phyloP scores from a whole-genome alignment of 331 rosid genomes.

The Malus hybrid region DNA sequence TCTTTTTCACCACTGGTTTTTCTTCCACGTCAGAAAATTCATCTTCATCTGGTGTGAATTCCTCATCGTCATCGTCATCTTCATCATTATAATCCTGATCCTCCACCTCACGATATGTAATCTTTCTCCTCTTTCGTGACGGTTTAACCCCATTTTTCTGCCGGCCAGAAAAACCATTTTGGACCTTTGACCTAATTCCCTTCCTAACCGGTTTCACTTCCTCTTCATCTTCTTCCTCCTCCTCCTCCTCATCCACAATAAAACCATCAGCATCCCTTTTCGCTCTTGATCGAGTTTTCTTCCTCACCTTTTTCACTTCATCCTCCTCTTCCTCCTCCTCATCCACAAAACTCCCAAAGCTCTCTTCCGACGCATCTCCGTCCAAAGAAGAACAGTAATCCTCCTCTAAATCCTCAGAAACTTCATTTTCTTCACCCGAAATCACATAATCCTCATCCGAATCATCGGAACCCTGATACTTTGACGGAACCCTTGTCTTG shows the following conservation, averaged over 20 bases:
- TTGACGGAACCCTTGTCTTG: slow-evolving; percentile 30
- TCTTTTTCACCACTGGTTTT: slow-evolving; percentile 31
- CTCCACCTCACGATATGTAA: slow-evolving; percentile 10
- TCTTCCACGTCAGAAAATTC: slow-evolving; percentile 58
- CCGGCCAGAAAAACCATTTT: background rate
- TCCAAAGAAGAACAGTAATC: slow-evolving; percentile 47
- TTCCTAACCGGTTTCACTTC: slow-evolving; percentile 10
- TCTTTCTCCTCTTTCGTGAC: slow-evolving; percentile 30
- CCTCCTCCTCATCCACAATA: slow-evolving; percentile 19
- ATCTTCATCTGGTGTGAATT: slow-evolving; percentile 60
- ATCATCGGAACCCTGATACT: slow-evolving; percentile 54
- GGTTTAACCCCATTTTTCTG: slow-evolving; percentile 21
- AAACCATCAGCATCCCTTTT: slow-evolving; percentile 3
- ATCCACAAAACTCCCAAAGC: slow-evolving; percentile 32
- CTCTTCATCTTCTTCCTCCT: slow-evolving; percentile 11
- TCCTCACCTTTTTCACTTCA: slow-evolving; percentile 15
- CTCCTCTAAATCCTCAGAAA: slow-evolving; percentile 50
- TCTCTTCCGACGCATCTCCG: slow-evolving; percentile 49
- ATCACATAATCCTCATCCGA: slow-evolving; percentile 83
- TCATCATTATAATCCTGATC: slow-evolving; percentile 33
- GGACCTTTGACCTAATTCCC: slow-evolving; percentile 3
- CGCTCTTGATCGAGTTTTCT: slow-evolving; percentile 34
- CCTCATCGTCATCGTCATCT: slow-evolving; percentile 52
- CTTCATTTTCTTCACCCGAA: slow-evolving; percentile 51
- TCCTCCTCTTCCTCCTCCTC: slow-evolving; percentile 35